Conservation (phyloP, 257 asterid genomes). For the Petrea volubilis region DNA sequence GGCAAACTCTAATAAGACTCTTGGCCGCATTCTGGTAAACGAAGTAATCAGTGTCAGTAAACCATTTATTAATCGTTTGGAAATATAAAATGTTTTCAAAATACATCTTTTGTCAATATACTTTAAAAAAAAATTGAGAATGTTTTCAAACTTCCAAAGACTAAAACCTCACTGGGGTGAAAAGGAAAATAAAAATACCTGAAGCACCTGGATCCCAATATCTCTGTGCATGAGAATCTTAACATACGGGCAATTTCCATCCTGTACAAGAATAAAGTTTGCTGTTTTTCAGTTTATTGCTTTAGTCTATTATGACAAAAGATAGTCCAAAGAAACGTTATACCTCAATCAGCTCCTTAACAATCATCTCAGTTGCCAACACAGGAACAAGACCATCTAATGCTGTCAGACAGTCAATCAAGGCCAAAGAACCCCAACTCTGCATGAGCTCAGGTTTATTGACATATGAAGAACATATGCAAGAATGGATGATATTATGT, state of each 20-base stretch:
- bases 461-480: slow-evolving; percentile 54
- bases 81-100: slow-evolving; percentile 4
- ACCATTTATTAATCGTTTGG: slow-evolving; percentile 14
- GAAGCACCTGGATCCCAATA: slow-evolving; percentile 61
- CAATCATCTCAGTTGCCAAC: slow-evolving; percentile 59
- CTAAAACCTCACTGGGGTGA: neutral
- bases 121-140: too few relatives aligned
- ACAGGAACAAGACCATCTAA: slow-evolving; percentile 76
- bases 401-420: slow-evolving; percentile 66
- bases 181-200: slow-evolving; percentile 47
- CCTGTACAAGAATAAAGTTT: slow-evolving; percentile 50
- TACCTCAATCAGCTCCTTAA: slow-evolving; percentile 89
- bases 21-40: slow-evolving; percentile 73
- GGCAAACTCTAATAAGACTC: slow-evolving; percentile 77
- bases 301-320: slow-evolving; percentile 8
- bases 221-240: slow-evolving; percentile 74
- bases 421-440: slow-evolving; percentile 78
- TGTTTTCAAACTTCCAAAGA: neutral
- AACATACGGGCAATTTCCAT: slow-evolving; percentile 58
- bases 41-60: slow-evolving; percentile 25
- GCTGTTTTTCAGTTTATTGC: slow-evolving; percentile 16
- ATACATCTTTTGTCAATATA: neutral
- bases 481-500: slow-evolving; percentile 52
- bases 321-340: slow-evolving; percentile 13
- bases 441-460: slow-evolving; percentile 77